Conservation (phyloP, 164 flowering plant species). For the Piper betle region DNA sequence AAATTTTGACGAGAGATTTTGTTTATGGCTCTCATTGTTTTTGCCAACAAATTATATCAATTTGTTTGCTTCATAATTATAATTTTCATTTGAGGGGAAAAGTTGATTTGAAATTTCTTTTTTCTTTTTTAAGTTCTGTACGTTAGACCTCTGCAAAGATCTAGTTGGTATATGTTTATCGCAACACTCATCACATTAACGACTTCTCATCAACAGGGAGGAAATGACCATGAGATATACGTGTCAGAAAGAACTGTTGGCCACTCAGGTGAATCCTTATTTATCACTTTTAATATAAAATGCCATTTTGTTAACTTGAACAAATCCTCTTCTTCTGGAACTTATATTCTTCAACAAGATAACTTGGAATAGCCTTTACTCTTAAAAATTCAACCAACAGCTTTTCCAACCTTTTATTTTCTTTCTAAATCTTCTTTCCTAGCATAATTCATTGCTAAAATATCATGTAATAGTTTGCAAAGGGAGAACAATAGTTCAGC, state of each 20-base stretch:
- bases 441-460: neutral
- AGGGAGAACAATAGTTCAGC: too few relatives aligned
- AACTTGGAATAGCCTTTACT: neutral
- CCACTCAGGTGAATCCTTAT: slow-evolving; percentile 61
- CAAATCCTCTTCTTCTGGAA: neutral
- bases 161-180: too few relatives aligned
- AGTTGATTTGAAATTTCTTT: too few relatives aligned
- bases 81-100: neutral
- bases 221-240: slow-evolving; percentile 85
- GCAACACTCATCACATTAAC: neutral
- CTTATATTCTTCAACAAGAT: too few relatives aligned
- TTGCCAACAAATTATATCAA: neutral
- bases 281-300: neutral
- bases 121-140: too few relatives aligned
- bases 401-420: neutral
- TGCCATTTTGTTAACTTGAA: neutral
- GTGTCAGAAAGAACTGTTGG: slow-evolving; percentile 81
- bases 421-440: neutral
- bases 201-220: slow-evolving; percentile 46
- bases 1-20: neutral
- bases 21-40: neutral
- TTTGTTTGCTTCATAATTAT: neutral
- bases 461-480: too few relatives aligned
- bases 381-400: neutral
- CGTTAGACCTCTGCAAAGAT: neutral